Conservation (phyloP, 768 basidiomycete genomes). For the Panellus pusillus region DNA sequence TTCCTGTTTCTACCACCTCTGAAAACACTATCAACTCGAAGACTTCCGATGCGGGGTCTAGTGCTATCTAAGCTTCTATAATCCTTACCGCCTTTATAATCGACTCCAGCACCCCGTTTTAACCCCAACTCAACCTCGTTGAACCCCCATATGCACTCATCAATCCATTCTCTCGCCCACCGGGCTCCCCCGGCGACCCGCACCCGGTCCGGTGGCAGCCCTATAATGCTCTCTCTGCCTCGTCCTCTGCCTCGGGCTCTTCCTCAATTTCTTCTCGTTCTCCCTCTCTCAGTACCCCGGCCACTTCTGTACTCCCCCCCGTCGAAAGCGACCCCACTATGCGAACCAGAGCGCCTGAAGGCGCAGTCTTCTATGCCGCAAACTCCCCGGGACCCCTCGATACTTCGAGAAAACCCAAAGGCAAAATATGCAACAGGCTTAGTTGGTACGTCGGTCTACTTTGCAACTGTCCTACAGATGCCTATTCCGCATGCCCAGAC, state of each 20-base stretch:
- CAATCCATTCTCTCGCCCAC: constrained; percentile 56
- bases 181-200: constrained; percentile 69
- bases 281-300: constrained; percentile 55
- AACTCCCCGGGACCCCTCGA: constrained; percentile 32
- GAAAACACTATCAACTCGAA: constrained; percentile 21
- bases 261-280: constrained; percentile 38
- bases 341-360: constrained; percentile 31
- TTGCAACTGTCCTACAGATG: constrained; percentile 8
- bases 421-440: constrained; percentile 68
- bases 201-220: constrained; percentile 81
- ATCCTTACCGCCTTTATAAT: constrained; percentile 30
- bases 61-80: constrained; percentile 37
- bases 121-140: constrained; percentile 30
- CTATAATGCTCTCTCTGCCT: constrained; percentile 49
- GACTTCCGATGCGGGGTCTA: constrained; percentile 35
- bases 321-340: constrained; percentile 31
- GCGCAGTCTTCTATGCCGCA: constrained; percentile 25
- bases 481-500: constrained; percentile 44
- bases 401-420: constrained; percentile 40
- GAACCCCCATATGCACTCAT: constrained; percentile 17
- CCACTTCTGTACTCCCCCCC: constrained; percentile 52
- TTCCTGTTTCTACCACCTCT: constrained; percentile 8
- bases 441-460: constrained; percentile 56
- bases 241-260: constrained; percentile 39
- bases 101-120: constrained; percentile 16